Evolutionary conservation across 495 filamentous ascomycete species (phyloP).

Genomic region (Penicillium soppii): DNA sequence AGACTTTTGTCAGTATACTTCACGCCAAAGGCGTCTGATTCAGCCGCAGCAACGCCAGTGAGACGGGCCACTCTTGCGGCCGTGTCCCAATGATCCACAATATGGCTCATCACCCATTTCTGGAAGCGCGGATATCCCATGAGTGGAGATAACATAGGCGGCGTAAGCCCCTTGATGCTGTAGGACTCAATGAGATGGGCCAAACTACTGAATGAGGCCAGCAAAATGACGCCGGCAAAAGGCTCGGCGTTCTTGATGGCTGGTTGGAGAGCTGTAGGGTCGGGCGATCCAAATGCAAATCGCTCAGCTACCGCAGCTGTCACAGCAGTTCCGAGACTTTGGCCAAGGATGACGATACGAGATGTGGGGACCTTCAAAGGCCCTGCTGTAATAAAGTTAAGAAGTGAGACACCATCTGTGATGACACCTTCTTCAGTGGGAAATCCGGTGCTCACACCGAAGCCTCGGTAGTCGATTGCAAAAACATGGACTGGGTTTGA

Average conservation of each 20-base stretch:
- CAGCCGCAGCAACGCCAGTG: conserved; percentile 30
- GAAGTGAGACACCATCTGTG: conserved; percentile 68
- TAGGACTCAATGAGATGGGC: conserved; percentile 70
- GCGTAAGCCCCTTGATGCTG: conserved; percentile 70
- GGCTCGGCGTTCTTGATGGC: conserved; percentile 40
- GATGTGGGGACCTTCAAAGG: conserved; percentile 57
- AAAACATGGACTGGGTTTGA: conserved; percentile 62
- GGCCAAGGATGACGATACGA: conserved; percentile 79
- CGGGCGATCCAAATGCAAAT: conserved; percentile 52
- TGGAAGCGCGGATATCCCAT: conserved; percentile 52
- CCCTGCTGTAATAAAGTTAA: conserved; percentile 55
- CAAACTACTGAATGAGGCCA: conserved; percentile 76
- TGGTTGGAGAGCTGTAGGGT: conserved; percentile 34
- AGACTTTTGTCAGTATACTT: conserved; percentile 50
- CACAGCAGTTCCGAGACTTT: conserved; percentile 87
- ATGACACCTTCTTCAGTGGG: conserved; percentile 84
- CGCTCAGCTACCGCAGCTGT: conserved; percentile 67
- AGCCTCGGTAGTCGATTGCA: conserved; percentile 87
- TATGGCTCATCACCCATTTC: conserved; percentile 43
- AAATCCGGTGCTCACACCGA: conserved; percentile 73
- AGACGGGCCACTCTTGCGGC: conserved; percentile 46
- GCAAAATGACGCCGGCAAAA: conserved; percentile 73
- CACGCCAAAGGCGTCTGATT: conserved; percentile 16
- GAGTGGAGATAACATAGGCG: conserved; percentile 79
- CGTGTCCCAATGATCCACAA: conserved; percentile 59